Conservation (phyloP, 1,284 basidiomycete genomes). For the Ustilago trichophora region DNA sequence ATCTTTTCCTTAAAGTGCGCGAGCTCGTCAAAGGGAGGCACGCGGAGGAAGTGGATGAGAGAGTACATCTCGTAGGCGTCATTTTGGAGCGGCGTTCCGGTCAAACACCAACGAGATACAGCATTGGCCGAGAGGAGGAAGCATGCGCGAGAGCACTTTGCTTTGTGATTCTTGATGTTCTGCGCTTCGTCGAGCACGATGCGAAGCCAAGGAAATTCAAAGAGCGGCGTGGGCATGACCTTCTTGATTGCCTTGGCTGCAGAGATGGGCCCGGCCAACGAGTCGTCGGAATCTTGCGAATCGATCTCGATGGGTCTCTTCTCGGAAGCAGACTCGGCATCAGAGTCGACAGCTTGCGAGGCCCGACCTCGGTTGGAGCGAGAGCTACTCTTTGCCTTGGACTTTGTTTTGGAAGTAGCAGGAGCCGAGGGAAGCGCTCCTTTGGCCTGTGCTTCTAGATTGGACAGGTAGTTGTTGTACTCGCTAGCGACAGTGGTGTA, state of each 20-base stretch:
- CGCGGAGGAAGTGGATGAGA: slow-evolving; percentile 85
- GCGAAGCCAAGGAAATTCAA: slow-evolving; percentile 82
- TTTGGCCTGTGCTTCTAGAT: slow-evolving; percentile 24
- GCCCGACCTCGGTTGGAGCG: slow-evolving; percentile 3
- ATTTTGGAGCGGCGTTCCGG: slow-evolving; percentile 74
- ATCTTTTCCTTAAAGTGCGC: slow-evolving; percentile 81
- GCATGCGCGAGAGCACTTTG: slow-evolving; percentile 81
- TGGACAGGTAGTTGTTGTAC: slow-evolving; percentile 34
- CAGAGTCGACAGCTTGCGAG: slow-evolving; percentile 14
- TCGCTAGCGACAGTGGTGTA: slow-evolving; percentile 59
- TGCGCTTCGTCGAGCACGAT: slow-evolving; percentile 94
- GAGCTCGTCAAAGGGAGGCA: slow-evolving; percentile 84
- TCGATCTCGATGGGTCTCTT: slow-evolving; percentile 47
- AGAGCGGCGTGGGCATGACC: slow-evolving; percentile 72
- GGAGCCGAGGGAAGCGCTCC: slow-evolving; percentile 1
- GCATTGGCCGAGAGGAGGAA: slow-evolving; percentile 72
- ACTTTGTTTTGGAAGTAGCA: slow-evolving; percentile 6
- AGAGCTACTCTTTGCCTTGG: slow-evolving; percentile 4
- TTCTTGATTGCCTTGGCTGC: slow-evolving; percentile 68
- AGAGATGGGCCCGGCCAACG: slow-evolving; percentile 7
- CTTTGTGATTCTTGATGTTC: slow-evolving; percentile 91
- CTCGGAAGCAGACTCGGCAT: slow-evolving; percentile 25
- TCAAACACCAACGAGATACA: slow-evolving; percentile 65
- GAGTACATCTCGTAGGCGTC: slow-evolving; percentile 88
- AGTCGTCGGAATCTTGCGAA: slow-evolving; percentile 67